Conservation (phyloP, 164 flowering plant genomes). For the Paratinospora sagittata region DNA sequence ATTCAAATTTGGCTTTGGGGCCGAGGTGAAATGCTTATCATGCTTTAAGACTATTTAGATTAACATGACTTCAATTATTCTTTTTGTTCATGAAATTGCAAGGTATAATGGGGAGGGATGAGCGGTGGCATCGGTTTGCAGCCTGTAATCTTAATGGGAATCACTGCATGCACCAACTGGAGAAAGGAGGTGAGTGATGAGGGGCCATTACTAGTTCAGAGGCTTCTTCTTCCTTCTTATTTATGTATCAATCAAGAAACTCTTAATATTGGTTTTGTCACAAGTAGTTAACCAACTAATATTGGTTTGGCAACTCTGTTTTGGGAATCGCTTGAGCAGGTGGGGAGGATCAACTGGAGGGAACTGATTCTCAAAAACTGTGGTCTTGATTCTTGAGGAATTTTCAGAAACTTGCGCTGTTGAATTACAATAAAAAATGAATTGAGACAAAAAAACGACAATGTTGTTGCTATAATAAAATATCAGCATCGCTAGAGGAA, state of each 20-base stretch:
- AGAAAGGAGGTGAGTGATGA: not conserved
- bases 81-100: constrained; percentile 19
- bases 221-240: not conserved
- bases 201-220: too few relatives aligned
- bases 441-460: too few relatives aligned
- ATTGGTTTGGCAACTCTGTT: not conserved
- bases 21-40: not conserved
- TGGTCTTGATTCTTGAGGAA: constrained; percentile 4
- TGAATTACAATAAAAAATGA: too few relatives aligned
- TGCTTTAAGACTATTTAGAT: not conserved
- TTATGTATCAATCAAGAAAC: not conserved
- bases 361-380: not conserved
- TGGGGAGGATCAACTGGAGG: constrained; percentile 49
- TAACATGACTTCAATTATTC: not conserved
- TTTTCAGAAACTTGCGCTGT: not conserved
- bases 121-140: constrained; percentile 53
- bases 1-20: not conserved
- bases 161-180: constrained; percentile 24
- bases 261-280: too few relatives aligned
- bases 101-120: constrained; percentile 74
- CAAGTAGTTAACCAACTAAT: not conserved
- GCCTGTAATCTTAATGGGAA: constrained; percentile 35
- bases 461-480: too few relatives aligned
- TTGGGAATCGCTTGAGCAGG: constrained; percentile 29
- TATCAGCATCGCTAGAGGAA: constrained; percentile 52